phyloP scores from a whole-genome alignment of 257 asterid genomes.

The Solanum ahanhuiri region DNA sequence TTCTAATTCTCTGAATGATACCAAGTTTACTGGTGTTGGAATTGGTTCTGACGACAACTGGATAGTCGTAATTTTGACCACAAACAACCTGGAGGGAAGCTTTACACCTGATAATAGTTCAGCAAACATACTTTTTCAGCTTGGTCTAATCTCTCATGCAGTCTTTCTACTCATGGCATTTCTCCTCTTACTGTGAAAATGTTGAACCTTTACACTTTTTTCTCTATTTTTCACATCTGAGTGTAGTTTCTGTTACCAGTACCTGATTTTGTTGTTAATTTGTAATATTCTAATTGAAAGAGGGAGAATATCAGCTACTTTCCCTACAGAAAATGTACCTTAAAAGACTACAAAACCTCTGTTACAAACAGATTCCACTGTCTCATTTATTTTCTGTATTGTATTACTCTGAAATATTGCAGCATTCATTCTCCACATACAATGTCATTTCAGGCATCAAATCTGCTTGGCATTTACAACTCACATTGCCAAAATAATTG shows the following conservation, averaged over 20 bases:
- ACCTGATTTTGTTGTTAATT: background rate
- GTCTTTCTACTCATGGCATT: constrained; percentile 15
- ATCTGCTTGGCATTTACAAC: background rate
- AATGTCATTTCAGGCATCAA: background rate
- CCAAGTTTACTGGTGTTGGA: constrained; percentile 61
- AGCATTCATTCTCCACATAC: background rate
- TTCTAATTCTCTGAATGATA: constrained; percentile 42
- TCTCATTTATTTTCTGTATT: background rate
- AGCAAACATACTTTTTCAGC: constrained; percentile 20
- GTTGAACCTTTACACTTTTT: background rate
- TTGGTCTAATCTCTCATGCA: constrained; percentile 8
- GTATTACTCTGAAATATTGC: background rate
- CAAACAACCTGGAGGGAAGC: constrained; percentile 57
- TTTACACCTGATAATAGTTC: constrained; percentile 27
- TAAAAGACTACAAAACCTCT: background rate
- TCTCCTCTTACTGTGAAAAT: constrained; percentile 21
- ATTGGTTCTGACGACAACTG: constrained; percentile 56
- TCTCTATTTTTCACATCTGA: background rate
- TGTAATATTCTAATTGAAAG: background rate
- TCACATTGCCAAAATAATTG: background rate
- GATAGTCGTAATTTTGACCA: constrained; percentile 72
- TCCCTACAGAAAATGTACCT: background rate
- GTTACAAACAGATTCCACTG: background rate
- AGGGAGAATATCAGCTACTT: background rate
- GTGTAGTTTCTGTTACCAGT: background rate